Percentiles rank a stretch among this genome's conserved stretches.
phyloP scores from a whole-genome alignment of 2,329 filamentous ascomycete species.

The Fusarium pseudograminearum region DNA sequence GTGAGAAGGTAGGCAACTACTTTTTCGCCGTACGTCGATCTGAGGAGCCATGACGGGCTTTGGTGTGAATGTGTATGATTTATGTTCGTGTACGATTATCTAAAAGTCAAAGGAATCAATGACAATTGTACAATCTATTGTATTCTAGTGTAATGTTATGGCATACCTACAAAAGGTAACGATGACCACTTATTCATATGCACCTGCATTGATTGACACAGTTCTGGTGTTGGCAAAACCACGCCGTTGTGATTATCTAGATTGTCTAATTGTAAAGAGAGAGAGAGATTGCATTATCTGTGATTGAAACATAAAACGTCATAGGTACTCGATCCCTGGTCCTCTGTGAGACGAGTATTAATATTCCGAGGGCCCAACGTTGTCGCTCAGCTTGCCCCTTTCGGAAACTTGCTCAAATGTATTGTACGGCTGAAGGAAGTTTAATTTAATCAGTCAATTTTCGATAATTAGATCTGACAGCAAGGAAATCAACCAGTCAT shows the following conservation, averaged over 20 bases:
- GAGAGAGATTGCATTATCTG: not conserved
- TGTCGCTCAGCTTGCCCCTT: slow-evolving; percentile 21
- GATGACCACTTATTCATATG: not conserved
- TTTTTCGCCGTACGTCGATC: slow-evolving; percentile 83
- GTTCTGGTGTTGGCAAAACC: not conserved
- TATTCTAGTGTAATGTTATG: slow-evolving; percentile 32
- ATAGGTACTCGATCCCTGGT: slow-evolving; percentile 13
- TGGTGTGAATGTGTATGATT: slow-evolving; percentile 23
- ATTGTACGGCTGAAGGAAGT: not conserved
- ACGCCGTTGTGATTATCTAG: too few species aligned
- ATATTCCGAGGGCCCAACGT: slow-evolving; percentile 1
- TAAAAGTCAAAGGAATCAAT: slow-evolving; percentile 3
- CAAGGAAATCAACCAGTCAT: slow-evolving; percentile 7
- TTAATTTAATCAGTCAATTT: not conserved
- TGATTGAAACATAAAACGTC: slow-evolving; percentile 2
- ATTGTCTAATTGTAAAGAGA: not conserved
- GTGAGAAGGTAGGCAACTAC: slow-evolving; percentile 93
- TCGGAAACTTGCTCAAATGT: not conserved
- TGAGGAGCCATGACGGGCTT: slow-evolving; percentile 30
- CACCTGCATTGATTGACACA: not conserved
- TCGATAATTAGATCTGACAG: not conserved
- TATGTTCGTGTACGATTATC: slow-evolving; percentile 9
- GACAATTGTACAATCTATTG: slow-evolving; percentile 15
- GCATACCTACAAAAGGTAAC: not conserved
- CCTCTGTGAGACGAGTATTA: slow-evolving; percentile 6